Base-by-base conservation (phyloP, 2,329 filamentous ascomycete genomes). In the Neofusicoccum kwambonambiense region DNA sequence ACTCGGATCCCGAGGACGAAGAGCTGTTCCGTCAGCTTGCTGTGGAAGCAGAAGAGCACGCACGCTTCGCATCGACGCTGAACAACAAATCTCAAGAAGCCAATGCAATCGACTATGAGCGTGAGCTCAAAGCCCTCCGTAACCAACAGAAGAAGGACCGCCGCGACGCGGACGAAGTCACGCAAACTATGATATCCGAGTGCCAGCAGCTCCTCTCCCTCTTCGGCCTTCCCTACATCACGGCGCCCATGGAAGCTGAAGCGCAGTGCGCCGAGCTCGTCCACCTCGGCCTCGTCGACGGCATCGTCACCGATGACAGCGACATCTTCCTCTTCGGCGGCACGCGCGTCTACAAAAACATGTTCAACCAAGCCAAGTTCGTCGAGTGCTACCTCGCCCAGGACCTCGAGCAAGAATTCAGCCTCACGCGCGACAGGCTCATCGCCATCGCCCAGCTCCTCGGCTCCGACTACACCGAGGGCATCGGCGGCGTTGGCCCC, bases 281-380 rank as follows among this genome's bases (percentile, higher is more conserved):
- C 0, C 81, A 80, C 0, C 82, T 98, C 0, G 92, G 92, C 0
- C 86, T 98, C 0, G 96, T 99, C 8, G 96, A 99, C 75, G 95
- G 96, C 12, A 97, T 99, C 67, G 93, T 99, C 35, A 99, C 96
- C 0, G 95, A 99, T 72, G 95, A 99, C 75, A 96, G 91, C 2
- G 95, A 99, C 81, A 96, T 90, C 0, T 99, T 99, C 73, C 85
- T 99, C 0, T 99, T 99, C 76, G 96, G 95, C 17, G 96, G 95
- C 42, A 99, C 93, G 0, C 86, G 94, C 17, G 90, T 99, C 22
- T 99, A 99, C 83, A 99, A 99, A 78, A 99, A 99, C 81, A 96
- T 99, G 93, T 99, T 99, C 83, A 99, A 97, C 78, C 90, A 92
- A 71, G 95, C 95, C 77, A 99, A 99, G 75, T 96, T 92, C 71